Evolutionary conservation across 2,329 filamentous ascomycete genomes (phyloP).

Genomic region (Sporothrix curviconia): DNA sequence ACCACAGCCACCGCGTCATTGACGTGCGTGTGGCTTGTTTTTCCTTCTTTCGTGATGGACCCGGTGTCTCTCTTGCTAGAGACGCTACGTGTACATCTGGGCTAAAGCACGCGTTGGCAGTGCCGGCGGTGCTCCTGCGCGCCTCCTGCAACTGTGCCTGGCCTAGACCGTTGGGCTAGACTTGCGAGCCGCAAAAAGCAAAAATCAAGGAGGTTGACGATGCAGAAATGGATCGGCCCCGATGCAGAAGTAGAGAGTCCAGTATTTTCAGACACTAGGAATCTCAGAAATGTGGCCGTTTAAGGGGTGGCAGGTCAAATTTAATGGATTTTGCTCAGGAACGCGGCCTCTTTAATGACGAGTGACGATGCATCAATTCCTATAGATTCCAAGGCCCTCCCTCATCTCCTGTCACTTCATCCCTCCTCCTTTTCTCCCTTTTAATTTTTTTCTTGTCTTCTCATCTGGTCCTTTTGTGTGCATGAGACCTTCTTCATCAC

Average conservation of each 20-base stretch:
- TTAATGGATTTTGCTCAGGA: not conserved
- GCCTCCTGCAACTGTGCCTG: no score
- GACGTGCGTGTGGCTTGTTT: no score
- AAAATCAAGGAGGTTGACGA: not conserved
- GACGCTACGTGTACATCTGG: no score
- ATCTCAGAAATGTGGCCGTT: constrained; percentile 14
- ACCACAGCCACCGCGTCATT: no score
- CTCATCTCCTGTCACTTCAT: constrained; percentile 12
- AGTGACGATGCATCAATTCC: not conserved
- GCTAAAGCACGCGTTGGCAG: no score
- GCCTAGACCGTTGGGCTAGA: not conserved
- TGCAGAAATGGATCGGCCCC: constrained; percentile 12
- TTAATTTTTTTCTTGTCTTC: not conserved
- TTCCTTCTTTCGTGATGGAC: no score
- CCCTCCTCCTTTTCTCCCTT: constrained; percentile 11
- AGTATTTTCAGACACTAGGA: not conserved
- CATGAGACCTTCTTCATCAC: not conserved
- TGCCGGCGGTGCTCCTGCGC: no score
- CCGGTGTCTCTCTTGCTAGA: no score
- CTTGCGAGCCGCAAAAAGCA: not conserved
- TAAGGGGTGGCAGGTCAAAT: constrained; percentile 14
- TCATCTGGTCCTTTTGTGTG: not conserved
- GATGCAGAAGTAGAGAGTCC: not conserved
- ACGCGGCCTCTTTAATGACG: not conserved
- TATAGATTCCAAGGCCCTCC: constrained; percentile 8